A percentile compares a stretch with the other conserved stretches of the same genome.
phyloP scores from a whole-genome alignment of 305 asterid genomes.

The Fraxinus dipetala region DNA sequence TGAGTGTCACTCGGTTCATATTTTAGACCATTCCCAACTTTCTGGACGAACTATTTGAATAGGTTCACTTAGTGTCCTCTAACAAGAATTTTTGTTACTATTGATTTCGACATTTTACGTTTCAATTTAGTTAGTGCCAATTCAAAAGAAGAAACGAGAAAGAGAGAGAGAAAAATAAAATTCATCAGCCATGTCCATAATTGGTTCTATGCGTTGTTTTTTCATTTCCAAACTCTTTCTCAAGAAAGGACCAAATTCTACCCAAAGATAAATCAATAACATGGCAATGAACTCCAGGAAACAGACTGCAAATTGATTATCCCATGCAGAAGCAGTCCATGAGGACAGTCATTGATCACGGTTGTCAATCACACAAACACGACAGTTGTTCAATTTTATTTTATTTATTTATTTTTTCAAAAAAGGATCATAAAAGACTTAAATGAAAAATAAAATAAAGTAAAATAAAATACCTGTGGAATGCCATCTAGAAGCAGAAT shows the following conservation, averaged over 20 bases:
- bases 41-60: not conserved
- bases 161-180: not conserved
- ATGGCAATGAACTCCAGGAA: not conserved
- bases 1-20: not conserved
- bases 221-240: not conserved
- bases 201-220: not conserved
- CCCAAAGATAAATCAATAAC: not conserved
- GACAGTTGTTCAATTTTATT: not conserved
- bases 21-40: not conserved
- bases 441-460: not conserved
- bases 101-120: not conserved
- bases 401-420: too few relatives aligned
- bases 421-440: not conserved
- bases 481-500: constrained; percentile 85
- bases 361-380: not conserved
- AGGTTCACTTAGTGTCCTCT: not conserved
- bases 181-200: not conserved
- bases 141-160: not conserved
- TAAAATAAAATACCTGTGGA: constrained; percentile 50
- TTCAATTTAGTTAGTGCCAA: not conserved
- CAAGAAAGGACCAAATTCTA: not conserved
- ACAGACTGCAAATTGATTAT: not conserved
- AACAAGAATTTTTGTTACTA: not conserved
- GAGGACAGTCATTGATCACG: not conserved
- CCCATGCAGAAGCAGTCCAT: not conserved